phyloP scores from a whole-genome alignment of 1,284 basidiomycete genomes.

The Cutaneotrichosporon sp. region DNA sequence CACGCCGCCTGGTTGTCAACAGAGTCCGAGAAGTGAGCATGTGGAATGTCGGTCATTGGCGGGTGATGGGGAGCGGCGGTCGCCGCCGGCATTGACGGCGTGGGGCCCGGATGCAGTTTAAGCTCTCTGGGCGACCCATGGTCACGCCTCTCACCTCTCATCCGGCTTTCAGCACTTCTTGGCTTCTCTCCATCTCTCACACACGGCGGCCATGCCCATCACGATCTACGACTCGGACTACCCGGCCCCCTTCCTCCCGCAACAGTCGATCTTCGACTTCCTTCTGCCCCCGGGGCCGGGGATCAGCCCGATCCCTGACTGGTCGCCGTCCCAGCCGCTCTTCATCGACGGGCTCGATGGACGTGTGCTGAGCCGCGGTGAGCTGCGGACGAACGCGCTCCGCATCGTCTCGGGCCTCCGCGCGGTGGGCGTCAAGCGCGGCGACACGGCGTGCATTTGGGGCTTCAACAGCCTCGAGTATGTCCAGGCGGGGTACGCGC shows the following conservation, averaged over 20 bases:
- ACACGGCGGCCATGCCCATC: neutral
- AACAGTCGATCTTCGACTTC: conserved; percentile 18
- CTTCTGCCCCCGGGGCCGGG: conserved; percentile 11
- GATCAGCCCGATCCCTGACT: neutral
- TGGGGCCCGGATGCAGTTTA: neutral
- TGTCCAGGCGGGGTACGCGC: conserved; percentile 63
- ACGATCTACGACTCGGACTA: conserved; percentile 19
- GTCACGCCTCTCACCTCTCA: too few relatives aligned
- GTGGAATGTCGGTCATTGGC: too few relatives aligned
- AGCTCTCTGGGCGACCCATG: neutral
- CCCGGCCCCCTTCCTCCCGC: conserved; percentile 16
- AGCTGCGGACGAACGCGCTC: conserved; percentile 62
- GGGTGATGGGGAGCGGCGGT: too few relatives aligned
- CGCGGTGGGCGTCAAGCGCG: conserved; percentile 30
- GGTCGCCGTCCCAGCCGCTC: conserved; percentile 53
- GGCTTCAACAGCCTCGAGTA: conserved; percentile 63
- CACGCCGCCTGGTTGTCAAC: too few relatives aligned
- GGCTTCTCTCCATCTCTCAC: neutral
- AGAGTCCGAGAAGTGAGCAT: too few relatives aligned
- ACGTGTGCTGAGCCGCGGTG: conserved; percentile 60
- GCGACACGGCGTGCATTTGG: conserved; percentile 46
- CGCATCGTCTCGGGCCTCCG: conserved; percentile 62
- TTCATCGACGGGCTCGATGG: conserved; percentile 69
- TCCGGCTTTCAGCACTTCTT: neutral
- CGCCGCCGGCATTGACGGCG: neutral